Evolutionary conservation across 371 early-diverging fungal genomes (phyloP).

Genomic region (Nematocida sp.): DNA sequence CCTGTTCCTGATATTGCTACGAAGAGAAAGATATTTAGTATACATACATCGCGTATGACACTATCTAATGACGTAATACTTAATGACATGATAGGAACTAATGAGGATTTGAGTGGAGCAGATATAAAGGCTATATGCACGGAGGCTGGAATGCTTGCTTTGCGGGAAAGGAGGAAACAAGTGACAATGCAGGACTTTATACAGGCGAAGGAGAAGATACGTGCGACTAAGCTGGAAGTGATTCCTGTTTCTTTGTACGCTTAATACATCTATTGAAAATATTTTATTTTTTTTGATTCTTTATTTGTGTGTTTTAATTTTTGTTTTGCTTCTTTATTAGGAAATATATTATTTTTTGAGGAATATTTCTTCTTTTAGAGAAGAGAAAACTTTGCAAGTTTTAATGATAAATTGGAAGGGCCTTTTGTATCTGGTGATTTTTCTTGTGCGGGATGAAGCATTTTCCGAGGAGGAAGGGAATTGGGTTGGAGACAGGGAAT

Average conservation of each 20-base stretch:
- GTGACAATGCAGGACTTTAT: constrained; percentile 92
- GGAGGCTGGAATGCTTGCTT: constrained; percentile 93
- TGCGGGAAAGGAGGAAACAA: constrained; percentile 96
- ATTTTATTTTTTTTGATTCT: no score
- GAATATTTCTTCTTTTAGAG: no score
- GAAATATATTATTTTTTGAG: no score
- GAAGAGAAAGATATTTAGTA: constrained; percentile 92
- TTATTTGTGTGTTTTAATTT: neutral
- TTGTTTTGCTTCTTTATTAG: no score
- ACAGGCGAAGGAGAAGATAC: constrained; percentile 95
- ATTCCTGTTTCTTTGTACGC: constrained; percentile 66
- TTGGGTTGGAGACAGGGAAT: no score
- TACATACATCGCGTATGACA: constrained; percentile 96
- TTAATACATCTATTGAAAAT: constrained; percentile 38
- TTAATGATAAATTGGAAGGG: no score
- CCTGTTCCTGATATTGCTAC: constrained; percentile 95
- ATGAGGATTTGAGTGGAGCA: constrained; percentile 96
- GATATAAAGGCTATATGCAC: constrained; percentile 99
- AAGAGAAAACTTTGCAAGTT: no score
- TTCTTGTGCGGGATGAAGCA: no score
- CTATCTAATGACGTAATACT: constrained; percentile 89
- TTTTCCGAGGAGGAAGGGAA: no score
- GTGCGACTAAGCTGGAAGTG: constrained; percentile 86
- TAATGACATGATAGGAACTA: constrained; percentile 93
- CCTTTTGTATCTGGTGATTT: no score